phyloP scores from a whole-genome alignment of 2,329 filamentous ascomycete species.

The Magnaporthiopsis incrustans region DNA sequence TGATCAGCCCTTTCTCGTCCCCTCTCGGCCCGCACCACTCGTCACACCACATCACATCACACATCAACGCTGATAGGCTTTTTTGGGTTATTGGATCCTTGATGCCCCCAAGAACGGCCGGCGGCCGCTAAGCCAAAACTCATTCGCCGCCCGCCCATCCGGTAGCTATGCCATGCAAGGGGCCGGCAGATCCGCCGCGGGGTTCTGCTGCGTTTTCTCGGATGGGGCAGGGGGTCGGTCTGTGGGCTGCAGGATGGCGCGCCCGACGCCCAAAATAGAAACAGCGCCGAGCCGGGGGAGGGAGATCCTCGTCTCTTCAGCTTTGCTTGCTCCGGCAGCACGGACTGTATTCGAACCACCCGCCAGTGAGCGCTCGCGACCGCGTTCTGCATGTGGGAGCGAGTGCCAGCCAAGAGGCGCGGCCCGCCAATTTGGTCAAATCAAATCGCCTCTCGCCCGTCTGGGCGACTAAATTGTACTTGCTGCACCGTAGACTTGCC shows the following conservation, averaged over 20 bases:
- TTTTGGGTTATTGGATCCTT: too few relatives aligned
- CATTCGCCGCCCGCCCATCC: too few relatives aligned
- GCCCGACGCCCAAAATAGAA: neutral
- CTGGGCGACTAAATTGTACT: neutral
- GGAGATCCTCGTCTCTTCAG: too few relatives aligned
- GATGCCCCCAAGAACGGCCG: too few relatives aligned
- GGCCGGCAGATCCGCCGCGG: neutral
- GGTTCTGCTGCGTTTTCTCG: neutral
- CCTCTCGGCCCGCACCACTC: neutral
- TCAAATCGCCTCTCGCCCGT: neutral
- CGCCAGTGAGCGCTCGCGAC: too few relatives aligned
- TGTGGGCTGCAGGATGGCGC: too few relatives aligned
- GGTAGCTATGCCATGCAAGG: neutral
- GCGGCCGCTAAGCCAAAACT: neutral
- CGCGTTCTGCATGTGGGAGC: too few relatives aligned
- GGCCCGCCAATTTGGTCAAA: neutral
- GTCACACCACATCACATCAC: neutral
- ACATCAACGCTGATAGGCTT: neutral
- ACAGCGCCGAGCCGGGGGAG: neutral
- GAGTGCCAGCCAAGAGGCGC: neutral
- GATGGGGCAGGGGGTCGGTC: neutral
- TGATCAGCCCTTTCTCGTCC: neutral
- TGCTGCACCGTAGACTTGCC: neutral
- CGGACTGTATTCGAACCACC: too few relatives aligned
- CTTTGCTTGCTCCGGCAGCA: too few relatives aligned